A percentile compares a stretch with the other conserved stretches of the same genome.
These are phyloP conservation scores for Harringtonia lauricola DNA, from an alignment of 2,329 filamentous ascomycete genomes.

Conservation along the genomic window DNA sequence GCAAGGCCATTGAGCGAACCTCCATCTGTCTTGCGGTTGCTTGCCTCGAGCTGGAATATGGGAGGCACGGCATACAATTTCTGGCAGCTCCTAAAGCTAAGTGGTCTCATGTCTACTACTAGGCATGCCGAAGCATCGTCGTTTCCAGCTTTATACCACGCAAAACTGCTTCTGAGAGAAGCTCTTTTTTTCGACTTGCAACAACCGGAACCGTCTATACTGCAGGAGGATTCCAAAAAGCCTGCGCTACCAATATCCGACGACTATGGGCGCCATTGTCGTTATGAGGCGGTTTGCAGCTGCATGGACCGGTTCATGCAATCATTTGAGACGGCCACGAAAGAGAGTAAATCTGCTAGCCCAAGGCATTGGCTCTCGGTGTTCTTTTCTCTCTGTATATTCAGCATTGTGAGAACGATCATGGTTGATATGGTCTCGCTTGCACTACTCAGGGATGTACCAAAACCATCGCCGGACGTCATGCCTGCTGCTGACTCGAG, in stretches of 20 bases:
- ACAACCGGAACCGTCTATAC: constrained; percentile 34
- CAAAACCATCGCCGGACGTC: neutral
- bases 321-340: constrained; percentile 35
- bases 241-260: constrained; percentile 23
- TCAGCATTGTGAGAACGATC: constrained; percentile 42
- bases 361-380: constrained; percentile 37
- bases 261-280: constrained; percentile 34
- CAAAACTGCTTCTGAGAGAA: constrained; percentile 44
- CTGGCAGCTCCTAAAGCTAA: constrained; percentile 40
- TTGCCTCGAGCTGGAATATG: constrained; percentile 41
- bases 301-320: constrained; percentile 41
- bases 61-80: constrained; percentile 37
- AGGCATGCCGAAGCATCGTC: constrained; percentile 36
- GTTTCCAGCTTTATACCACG: constrained; percentile 40
- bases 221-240: constrained; percentile 21
- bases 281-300: constrained; percentile 36
- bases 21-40: constrained; percentile 37
- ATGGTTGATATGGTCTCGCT: constrained; percentile 32
- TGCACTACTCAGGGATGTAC: constrained; percentile 12
- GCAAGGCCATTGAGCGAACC: constrained; percentile 26
- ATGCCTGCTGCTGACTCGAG: neutral
- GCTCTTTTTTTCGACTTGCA: constrained; percentile 42
- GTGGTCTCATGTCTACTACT: constrained; percentile 34
- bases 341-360: constrained; percentile 25
- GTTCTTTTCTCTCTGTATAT: constrained; percentile 46